phyloP scores from a whole-genome alignment of 192 early-diverging fungal genomes.

The Geranomyces variabilis region DNA sequence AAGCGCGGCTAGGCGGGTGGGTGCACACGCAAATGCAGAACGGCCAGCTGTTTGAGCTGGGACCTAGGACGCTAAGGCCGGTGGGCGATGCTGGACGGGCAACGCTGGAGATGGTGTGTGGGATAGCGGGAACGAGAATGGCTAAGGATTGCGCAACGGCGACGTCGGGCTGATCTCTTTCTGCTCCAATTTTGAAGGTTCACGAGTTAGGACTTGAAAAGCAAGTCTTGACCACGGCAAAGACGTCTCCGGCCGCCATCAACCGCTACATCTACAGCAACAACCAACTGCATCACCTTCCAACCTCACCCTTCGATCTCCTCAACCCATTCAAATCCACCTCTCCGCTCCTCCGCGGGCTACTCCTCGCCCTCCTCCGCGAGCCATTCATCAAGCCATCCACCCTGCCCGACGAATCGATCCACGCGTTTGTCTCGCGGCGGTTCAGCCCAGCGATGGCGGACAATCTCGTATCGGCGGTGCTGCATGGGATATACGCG shows the following conservation, averaged over 20 bases:
- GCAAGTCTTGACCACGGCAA: conserved; percentile 59
- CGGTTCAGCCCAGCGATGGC: conserved; percentile 77
- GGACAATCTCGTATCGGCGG: conserved; percentile 81
- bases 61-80: conserved; percentile 83
- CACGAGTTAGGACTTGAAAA: conserved; percentile 52
- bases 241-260: conserved; percentile 70
- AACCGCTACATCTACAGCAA: conserved; percentile 84
- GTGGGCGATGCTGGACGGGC: conserved; percentile 67
- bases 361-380: conserved; percentile 60
- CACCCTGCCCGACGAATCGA: conserved; percentile 74
- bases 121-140: neutral
- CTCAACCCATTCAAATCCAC: conserved; percentile 33
- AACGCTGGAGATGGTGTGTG: conserved; percentile 75
- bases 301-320: conserved; percentile 40
- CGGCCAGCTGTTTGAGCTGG: conserved; percentile 71
- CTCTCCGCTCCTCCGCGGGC: conserved; percentile 54
- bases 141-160: too few relatives aligned
- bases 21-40: conserved; percentile 61
- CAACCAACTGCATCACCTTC: conserved; percentile 71
- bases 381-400: conserved; percentile 53
- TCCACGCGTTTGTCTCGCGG: conserved; percentile 77
- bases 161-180: too few relatives aligned
- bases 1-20: conserved; percentile 84
- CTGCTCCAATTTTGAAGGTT: too few relatives aligned
- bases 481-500: conserved; percentile 94